Evolutionary conservation across 495 filamentous ascomycete genomes (phyloP).

Genomic region (Penicillium fimorum): DNA sequence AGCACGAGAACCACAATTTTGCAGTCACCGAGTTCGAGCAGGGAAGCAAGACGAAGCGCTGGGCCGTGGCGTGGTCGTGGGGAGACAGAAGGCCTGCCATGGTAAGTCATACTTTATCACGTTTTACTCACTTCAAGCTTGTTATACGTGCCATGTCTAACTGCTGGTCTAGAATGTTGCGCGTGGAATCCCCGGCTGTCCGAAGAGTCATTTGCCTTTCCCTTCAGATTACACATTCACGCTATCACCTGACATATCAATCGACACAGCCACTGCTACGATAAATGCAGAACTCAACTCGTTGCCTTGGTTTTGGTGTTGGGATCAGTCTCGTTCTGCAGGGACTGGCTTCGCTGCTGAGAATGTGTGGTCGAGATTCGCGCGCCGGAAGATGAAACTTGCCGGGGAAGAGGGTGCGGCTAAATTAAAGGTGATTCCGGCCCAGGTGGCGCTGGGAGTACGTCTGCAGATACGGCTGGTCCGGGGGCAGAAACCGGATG

Average conservation of each 20-base stretch:
- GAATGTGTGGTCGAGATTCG: slow-evolving; percentile 73
- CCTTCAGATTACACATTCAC: slow-evolving; percentile 56
- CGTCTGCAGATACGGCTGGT: slow-evolving; percentile 40
- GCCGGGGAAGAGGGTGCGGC: slow-evolving; percentile 21
- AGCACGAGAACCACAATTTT: slow-evolving; percentile 67
- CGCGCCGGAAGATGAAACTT: slow-evolving; percentile 52
- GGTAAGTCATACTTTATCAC: slow-evolving; percentile 33
- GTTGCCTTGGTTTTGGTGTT: slow-evolving; percentile 54
- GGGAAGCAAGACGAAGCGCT: slow-evolving; percentile 76
- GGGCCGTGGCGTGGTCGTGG: slow-evolving; percentile 90
- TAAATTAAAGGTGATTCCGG: slow-evolving; percentile 27
- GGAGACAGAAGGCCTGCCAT: slow-evolving; percentile 61
- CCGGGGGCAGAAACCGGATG: slow-evolving; percentile 20
- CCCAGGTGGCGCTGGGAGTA: slow-evolving; percentile 43
- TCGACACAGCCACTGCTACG: slow-evolving; percentile 29
- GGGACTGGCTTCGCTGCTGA: slow-evolving; percentile 56
- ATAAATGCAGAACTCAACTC: slow-evolving; percentile 41
- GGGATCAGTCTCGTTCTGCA: slow-evolving; percentile 36
- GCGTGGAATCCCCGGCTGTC: slow-evolving; percentile 53
- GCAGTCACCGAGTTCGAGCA: slow-evolving; percentile 80
- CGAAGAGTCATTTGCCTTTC: slow-evolving; percentile 60
- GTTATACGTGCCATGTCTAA: slow-evolving; percentile 3
- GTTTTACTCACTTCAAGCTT: background rate
- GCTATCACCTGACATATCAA: slow-evolving; percentile 22
- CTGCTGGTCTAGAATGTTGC: slow-evolving; percentile 44